Base-by-base conservation (phyloP, 345 rosid species). In the Chamaenerion angustifolium region DNA sequence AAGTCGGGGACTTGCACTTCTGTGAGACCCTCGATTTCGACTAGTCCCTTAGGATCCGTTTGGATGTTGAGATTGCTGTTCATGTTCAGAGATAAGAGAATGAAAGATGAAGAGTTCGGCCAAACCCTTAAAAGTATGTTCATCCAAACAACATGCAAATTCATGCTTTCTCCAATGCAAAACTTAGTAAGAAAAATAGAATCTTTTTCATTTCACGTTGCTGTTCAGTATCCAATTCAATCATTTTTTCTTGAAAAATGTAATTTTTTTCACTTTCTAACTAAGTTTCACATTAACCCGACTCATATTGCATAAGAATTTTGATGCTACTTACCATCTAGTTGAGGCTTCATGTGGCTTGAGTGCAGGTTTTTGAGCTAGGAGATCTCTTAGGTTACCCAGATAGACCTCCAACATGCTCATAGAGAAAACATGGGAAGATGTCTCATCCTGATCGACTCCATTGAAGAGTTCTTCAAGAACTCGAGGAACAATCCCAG, bases 401-500 rank as follows among this genome's bases (percentile, higher is more conserved):
- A 81, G 73, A 64, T 90, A 86, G 47, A 90, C 88, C 71, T 90
- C 98, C 79, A 90, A 61, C 92, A 90, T 86, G 78, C 98, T 86
- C 68, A 90, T 83, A 1, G 89, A 79, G 60, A 86, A 78, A 16
- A 77, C 74, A 23, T 75, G 31, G 3, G 82, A 62, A 69, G 66
- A 58, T 3, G 77, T 67, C 47, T 63, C 69, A 31, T 74, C 80
- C 56, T 58, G 49, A 49, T 76, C 64, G 51, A 71, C 76, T 35
- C 68, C 80, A 23, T 19, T 45, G 55, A 83, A 85, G 49, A 89
- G 74, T 65, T 75, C 77, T 55, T 85, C 76, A 13, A 85, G 73
- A 60, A 81, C 82, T 61, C 80, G 79, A 55, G 81, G 90, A 66
- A 76, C 79, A 58, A 89, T 74, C 46, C 97, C 95, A 1, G 84